Conservation (phyloP, 164 flowering plant genomes). For the Chloranthus sessilifolius region DNA sequence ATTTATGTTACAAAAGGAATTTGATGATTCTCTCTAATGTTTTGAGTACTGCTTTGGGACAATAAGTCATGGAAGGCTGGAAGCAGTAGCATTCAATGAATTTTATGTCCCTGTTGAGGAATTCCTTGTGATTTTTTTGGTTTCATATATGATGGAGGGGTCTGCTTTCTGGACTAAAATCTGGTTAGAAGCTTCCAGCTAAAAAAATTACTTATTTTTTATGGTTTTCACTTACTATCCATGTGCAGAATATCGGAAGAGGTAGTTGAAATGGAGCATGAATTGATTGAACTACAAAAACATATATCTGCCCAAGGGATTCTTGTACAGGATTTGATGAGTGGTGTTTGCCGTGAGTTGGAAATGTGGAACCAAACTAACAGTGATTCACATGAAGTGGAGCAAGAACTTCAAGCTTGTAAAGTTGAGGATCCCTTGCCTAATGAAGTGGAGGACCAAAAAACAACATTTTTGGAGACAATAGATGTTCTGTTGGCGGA, state of each 20-base stretch:
- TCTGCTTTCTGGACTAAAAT: too few relatives aligned
- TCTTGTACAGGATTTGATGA: slow-evolving; percentile 85
- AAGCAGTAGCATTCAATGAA: too few relatives aligned
- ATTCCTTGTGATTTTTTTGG: too few relatives aligned
- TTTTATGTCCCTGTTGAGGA: too few relatives aligned
- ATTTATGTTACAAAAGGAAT: too few relatives aligned
- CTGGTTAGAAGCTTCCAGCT: too few relatives aligned
- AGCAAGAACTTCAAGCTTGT: slow-evolving; percentile 22
- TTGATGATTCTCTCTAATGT: too few relatives aligned
- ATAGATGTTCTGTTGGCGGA: slow-evolving; percentile 87
- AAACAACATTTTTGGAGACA: slow-evolving; percentile 52
- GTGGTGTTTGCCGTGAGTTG: slow-evolving; percentile 70
- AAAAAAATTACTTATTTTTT: background rate
- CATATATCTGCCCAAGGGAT: slow-evolving; percentile 85
- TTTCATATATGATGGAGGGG: too few relatives aligned
- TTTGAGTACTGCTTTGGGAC: too few relatives aligned
- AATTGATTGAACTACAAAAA: slow-evolving; percentile 74
- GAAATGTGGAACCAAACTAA: slow-evolving; percentile 51
- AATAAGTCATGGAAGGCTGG: too few relatives aligned
- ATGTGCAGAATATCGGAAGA: slow-evolving; percentile 78
- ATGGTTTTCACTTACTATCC: background rate
- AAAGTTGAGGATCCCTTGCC: slow-evolving; percentile 32
- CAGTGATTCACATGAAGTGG: slow-evolving; percentile 24
- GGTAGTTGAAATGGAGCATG: slow-evolving; percentile 87
- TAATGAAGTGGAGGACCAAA: slow-evolving; percentile 33